Conservation (phyloP, 2,329 filamentous ascomycete species). For the Annulohypoxylon truncatum region DNA sequence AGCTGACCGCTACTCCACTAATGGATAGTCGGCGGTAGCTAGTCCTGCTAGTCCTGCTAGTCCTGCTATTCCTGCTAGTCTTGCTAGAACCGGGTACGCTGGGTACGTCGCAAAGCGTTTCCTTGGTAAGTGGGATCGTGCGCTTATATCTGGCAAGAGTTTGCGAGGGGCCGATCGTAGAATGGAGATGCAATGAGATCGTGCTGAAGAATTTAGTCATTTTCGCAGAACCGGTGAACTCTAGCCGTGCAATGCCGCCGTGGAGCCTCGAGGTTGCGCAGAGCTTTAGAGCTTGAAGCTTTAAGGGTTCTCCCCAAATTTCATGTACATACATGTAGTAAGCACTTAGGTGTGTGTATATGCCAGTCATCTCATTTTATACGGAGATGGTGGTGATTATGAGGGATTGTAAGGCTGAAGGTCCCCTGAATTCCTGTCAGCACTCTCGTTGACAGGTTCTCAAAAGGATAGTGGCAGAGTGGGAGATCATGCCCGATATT, state of each 20-base stretch:
- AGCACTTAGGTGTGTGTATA: constrained; percentile 24
- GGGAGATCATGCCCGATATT: constrained; percentile 18
- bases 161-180: constrained; percentile 26
- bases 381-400: constrained; percentile 8
- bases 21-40: constrained; percentile 40
- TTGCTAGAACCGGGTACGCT: not conserved
- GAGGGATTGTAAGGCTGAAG: constrained; percentile 24
- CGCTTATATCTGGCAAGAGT: constrained; percentile 18
- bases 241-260: not conserved
- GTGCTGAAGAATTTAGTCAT: constrained; percentile 3
- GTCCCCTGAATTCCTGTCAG: constrained; percentile 27
- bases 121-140: constrained; percentile 29
- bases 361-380: constrained; percentile 22
- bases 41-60: not conserved
- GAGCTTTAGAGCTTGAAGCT: not conserved
- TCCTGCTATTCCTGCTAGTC: not conserved
- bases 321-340: constrained; percentile 9
- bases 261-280: not conserved
- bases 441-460: constrained; percentile 16
- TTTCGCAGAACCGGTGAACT: constrained; percentile 4
- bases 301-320: constrained; percentile 1
- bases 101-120: constrained; percentile 25
- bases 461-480: not conserved
- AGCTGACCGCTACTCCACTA: constrained; percentile 48
- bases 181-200: constrained; percentile 14